Evolutionary conservation across 495 filamentous ascomycete genomes (phyloP).

Genomic region (Lasiosphaeria miniovina): DNA sequence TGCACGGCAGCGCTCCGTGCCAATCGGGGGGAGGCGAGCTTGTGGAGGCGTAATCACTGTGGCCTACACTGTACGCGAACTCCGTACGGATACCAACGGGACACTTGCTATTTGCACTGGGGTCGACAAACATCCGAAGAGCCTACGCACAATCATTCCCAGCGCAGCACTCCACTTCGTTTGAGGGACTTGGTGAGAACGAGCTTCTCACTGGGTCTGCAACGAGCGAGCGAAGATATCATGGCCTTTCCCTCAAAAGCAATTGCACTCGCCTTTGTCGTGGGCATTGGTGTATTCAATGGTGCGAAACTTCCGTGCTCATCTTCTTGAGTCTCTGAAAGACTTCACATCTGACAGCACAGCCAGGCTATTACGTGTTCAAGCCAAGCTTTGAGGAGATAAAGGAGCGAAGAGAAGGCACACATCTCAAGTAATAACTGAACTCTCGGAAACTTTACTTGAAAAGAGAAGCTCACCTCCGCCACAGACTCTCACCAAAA

Average conservation of each 20-base stretch:
- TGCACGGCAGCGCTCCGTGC: no score
- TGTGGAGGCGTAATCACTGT: no score
- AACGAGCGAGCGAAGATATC: no score
- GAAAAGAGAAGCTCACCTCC: neutral
- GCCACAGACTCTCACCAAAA: no score
- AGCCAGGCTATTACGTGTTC: conserved; percentile 46
- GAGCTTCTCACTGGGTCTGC: no score
- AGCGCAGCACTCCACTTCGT: no score
- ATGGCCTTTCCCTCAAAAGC: conserved; percentile 23
- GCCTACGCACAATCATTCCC: no score
- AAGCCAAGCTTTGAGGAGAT: conserved; percentile 24
- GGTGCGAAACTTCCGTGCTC: conserved; percentile 13
- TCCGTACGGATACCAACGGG: no score
- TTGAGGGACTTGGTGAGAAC: no score
- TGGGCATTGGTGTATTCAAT: conserved; percentile 28
- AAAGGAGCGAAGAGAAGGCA: neutral
- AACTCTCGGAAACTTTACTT: neutral
- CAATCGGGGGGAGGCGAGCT: no score
- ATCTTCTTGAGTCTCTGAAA: neutral
- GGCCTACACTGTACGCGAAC: no score
- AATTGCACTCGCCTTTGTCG: conserved; percentile 20
- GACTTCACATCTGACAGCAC: conserved; percentile 10
- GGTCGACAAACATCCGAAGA: neutral
- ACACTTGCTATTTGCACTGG: no score
- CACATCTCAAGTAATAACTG: neutral